Conservation (phyloP, 257 asterid genomes). For the Scutellaria minor region DNA sequence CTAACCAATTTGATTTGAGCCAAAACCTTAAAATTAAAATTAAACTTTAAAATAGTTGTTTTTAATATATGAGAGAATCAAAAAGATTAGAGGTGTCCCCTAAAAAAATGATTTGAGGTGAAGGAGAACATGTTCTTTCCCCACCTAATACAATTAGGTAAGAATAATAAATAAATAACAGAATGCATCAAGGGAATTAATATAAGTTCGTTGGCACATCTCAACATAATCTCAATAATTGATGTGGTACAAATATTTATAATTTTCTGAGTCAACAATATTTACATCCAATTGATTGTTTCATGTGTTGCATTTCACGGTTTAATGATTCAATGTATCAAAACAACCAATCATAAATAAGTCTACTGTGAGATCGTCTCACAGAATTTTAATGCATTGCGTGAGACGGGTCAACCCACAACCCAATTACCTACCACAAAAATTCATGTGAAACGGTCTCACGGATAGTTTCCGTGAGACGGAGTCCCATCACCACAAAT, state of each 20-base stretch:
- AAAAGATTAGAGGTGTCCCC: neutral
- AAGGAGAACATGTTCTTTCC: neutral
- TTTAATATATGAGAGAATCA: neutral
- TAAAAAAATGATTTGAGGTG: too few relatives aligned
- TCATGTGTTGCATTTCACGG: neutral
- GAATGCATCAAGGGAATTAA: neutral
- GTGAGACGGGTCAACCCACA: too few relatives aligned
- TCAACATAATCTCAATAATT: conserved; percentile 22
- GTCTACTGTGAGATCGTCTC: too few relatives aligned
- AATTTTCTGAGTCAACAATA: neutral
- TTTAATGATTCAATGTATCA: neutral
- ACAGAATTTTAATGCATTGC: too few relatives aligned
- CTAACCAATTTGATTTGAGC: too few relatives aligned
- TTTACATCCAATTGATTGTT: neutral
- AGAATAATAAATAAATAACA: neutral
- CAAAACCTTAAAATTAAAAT: too few relatives aligned
- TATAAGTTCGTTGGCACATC: conserved; percentile 14
- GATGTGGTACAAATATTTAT: neutral
- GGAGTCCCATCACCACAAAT: too few relatives aligned
- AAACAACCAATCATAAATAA: neutral
- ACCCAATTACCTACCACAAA: too few relatives aligned
- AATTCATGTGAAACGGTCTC: too few relatives aligned
- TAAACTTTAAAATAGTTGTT: too few relatives aligned
- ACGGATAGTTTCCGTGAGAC: too few relatives aligned
- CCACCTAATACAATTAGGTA: neutral